Evolutionary conservation across 2,329 filamentous ascomycete species (phyloP).

Genomic region (Arthrinium puccinioides): DNA sequence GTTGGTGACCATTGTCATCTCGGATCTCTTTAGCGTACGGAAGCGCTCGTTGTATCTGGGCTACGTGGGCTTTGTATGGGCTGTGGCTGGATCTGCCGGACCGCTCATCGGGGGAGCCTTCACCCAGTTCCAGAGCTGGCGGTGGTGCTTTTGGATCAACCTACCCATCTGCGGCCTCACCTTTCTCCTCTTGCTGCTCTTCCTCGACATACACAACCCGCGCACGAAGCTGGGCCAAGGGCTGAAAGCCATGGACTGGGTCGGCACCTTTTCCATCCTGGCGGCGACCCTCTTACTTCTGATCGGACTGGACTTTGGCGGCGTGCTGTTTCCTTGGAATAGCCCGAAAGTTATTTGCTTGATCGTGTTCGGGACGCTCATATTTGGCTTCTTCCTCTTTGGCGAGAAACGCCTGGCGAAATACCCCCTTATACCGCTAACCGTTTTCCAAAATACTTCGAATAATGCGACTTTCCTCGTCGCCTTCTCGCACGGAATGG

Average conservation of each 20-base stretch:
- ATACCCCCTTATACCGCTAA: slow-evolving; percentile 30
- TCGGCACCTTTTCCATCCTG: slow-evolving; percentile 57
- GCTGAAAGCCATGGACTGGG: slow-evolving; percentile 52
- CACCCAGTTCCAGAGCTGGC: slow-evolving; percentile 43
- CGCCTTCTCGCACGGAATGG: slow-evolving; percentile 9
- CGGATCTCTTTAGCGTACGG: slow-evolving; percentile 26
- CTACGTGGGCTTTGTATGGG: slow-evolving; percentile 24
- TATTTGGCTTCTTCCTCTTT: slow-evolving; percentile 43
- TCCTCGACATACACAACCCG: slow-evolving; percentile 42
- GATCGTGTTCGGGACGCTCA: slow-evolving; percentile 44
- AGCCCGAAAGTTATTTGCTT: slow-evolving; percentile 57
- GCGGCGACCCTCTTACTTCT: slow-evolving; percentile 15
- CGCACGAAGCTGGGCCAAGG: slow-evolving; percentile 38
- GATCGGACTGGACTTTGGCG: slow-evolving; percentile 51
- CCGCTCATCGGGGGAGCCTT: slow-evolving; percentile 48
- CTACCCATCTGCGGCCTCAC: slow-evolving; percentile 45
- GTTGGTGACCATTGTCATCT: slow-evolving; percentile 17
- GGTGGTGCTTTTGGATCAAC: slow-evolving; percentile 62
- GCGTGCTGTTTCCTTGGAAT: slow-evolving; percentile 58
- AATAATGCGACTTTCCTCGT: slow-evolving; percentile 10
- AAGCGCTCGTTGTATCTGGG: slow-evolving; percentile 29
- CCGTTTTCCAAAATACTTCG: slow-evolving; percentile 11
- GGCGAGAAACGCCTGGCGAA: slow-evolving; percentile 45
- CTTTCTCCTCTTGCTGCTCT: slow-evolving; percentile 43
- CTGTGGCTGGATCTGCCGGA: slow-evolving; percentile 45